A percentile compares a stretch with the other conserved stretches of the same genome.
These are phyloP conservation scores for Pichia gijzeniarum DNA, from an alignment of 805 yeast genomes.

Conservation along the genomic window DNA sequence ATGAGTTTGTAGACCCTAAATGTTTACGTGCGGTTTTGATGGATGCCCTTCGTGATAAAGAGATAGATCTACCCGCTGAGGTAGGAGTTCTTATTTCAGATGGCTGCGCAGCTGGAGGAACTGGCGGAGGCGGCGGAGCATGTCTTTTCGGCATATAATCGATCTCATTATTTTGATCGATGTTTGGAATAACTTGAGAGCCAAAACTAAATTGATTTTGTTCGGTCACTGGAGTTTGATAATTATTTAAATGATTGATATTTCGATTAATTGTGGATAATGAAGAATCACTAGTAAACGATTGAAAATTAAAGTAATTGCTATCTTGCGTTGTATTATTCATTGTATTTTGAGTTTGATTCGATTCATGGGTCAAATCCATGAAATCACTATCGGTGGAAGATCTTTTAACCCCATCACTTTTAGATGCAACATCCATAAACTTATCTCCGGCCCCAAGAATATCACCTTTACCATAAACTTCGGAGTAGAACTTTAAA, in stretches of 20 bases:
- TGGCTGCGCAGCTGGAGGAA: slow-evolving; percentile 8
- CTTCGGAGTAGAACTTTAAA: slow-evolving; percentile 24
- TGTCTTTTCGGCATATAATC: slow-evolving; percentile 31
- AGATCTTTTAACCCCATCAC: slow-evolving; percentile 13
- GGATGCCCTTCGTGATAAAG: slow-evolving; percentile 7
- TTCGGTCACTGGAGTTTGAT: slow-evolving; percentile 8
- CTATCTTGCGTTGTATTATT: slow-evolving; percentile 1
- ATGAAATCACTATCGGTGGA: slow-evolving; percentile 16
- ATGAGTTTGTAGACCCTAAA: slow-evolving; percentile 3
- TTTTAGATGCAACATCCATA: slow-evolving; percentile 21
- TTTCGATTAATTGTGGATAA: slow-evolving; percentile 5
- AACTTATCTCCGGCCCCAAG: slow-evolving; percentile 21
- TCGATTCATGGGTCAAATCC: slow-evolving; percentile 10
- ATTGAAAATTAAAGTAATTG: slow-evolving; percentile 1
- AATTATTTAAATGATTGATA: not conserved
- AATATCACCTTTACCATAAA: slow-evolving; percentile 11
- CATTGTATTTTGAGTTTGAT: slow-evolving; percentile 4
- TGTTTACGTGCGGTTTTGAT: slow-evolving; percentile 6
- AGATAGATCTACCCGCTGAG: not conserved
- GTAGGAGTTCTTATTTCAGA: not conserved
- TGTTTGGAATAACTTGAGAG: slow-evolving; percentile 1
- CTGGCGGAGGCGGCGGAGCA: slow-evolving; percentile 33
- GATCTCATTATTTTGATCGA: slow-evolving; percentile 6
- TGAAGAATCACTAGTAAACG: slow-evolving; percentile 7
- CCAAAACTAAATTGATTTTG: slow-evolving; percentile 6